phyloP scores from a whole-genome alignment of 1,284 basidiomycete genomes.

The Naganishia sp. region DNA sequence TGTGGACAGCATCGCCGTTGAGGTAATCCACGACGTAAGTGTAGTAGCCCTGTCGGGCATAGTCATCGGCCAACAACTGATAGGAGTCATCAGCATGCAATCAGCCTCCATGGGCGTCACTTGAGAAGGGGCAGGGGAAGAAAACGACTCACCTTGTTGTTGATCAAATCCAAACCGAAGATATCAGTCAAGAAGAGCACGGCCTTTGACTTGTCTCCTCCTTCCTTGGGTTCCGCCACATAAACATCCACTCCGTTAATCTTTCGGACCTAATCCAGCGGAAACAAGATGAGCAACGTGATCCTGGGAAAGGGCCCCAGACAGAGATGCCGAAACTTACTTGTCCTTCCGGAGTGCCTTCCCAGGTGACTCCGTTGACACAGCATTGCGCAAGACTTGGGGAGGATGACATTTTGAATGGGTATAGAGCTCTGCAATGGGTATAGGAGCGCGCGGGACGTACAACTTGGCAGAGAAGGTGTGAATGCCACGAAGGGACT shows the following conservation, averaged over 20 bases:
- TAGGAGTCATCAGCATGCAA: conserved; percentile 12
- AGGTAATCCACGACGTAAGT: conserved; percentile 64
- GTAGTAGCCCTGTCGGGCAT: conserved; percentile 70
- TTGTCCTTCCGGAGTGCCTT: conserved; percentile 59
- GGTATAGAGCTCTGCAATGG: no score
- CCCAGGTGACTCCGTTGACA: conserved; percentile 62
- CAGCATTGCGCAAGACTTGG: conserved; percentile 60
- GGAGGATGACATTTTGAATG: neutral
- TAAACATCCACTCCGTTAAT: conserved; percentile 60
- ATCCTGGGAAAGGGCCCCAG: neutral
- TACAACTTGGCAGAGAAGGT: neutral
- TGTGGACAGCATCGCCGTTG: conserved; percentile 61
- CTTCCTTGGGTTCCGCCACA: conserved; percentile 57
- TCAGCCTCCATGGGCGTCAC: neutral
- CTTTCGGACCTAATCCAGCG: conserved; percentile 47
- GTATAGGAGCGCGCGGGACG: no score
- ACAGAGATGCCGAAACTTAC: conserved; percentile 41
- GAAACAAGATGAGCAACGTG: conserved; percentile 1
- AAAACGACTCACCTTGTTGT: conserved; percentile 55
- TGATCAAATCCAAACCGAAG: conserved; percentile 65
- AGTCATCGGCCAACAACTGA: conserved; percentile 62
- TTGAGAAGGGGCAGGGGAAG: neutral
- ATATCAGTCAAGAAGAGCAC: conserved; percentile 63
- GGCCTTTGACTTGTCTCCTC: conserved; percentile 60
- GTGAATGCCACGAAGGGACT: neutral